These are phyloP conservation scores for Phaseolus lunatus DNA, from an alignment of 306 rosid genomes.

Conservation along the genomic window DNA sequence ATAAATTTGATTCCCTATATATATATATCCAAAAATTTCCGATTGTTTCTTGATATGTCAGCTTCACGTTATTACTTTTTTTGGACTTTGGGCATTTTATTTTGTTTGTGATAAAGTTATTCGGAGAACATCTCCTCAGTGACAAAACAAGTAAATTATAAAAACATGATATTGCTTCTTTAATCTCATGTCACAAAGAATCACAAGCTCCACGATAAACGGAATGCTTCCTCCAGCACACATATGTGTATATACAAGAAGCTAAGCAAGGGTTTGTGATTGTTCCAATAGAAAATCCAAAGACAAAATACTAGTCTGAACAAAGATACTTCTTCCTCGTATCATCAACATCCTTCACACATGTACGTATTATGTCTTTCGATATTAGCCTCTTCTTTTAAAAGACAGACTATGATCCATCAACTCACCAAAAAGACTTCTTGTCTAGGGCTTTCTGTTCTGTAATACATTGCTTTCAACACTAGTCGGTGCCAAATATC, in stretches of 20 bases:
- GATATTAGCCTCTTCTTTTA: slow-evolving; percentile 53
- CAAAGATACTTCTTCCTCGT: slow-evolving; percentile 3
- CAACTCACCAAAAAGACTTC: not conserved
- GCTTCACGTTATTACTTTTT: slow-evolving; percentile 23
- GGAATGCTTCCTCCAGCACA: slow-evolving; percentile 42
- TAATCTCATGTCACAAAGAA: slow-evolving; percentile 11
- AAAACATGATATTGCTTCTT: slow-evolving; percentile 43
- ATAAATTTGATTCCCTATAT: slow-evolving; percentile 40
- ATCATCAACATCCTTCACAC: slow-evolving; percentile 7
- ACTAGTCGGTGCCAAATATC: not conserved
- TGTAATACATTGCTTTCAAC: not conserved
- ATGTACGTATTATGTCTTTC: slow-evolving; percentile 41
- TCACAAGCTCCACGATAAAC: slow-evolving; percentile 41
- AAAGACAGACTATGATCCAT: slow-evolving; percentile 24
- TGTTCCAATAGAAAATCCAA: slow-evolving; percentile 49
- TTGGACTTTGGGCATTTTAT: slow-evolving; percentile 9
- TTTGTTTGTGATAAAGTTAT: slow-evolving; percentile 37
- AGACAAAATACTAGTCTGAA: slow-evolving; percentile 23
- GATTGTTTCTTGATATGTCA: slow-evolving; percentile 35
- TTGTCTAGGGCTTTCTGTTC: not conserved
- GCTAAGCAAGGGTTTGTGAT: slow-evolving; percentile 41
- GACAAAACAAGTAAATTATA: slow-evolving; percentile 6
- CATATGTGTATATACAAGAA: not conserved
- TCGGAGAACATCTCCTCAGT: slow-evolving; percentile 39
- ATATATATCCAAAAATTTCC: slow-evolving; percentile 14